Evolutionary conservation across 257 asterid genomes (phyloP).

Genomic region (Gardenia jasminoides): DNA sequence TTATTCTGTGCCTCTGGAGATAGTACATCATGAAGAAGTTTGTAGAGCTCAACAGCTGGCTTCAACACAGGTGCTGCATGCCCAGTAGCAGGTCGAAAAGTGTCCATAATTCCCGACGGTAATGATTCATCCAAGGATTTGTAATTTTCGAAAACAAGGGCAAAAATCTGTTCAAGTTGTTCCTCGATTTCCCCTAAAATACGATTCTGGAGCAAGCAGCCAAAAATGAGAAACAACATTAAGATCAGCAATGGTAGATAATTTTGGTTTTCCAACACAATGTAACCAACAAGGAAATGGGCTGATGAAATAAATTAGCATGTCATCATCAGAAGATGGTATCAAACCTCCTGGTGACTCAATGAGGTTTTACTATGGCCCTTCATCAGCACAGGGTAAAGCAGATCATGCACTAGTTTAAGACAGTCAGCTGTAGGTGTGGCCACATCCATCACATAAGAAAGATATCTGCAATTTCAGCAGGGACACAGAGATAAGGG

Average conservation of each 20-base stretch:
- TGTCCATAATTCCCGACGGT: slow-evolving; percentile 47
- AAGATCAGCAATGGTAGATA: slow-evolving; percentile 2
- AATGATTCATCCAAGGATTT: slow-evolving; percentile 51
- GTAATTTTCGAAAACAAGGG: slow-evolving; percentile 48
- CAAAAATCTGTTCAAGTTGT: slow-evolving; percentile 47
- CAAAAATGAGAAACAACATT: slow-evolving; percentile 6
- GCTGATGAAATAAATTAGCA: too few species aligned
- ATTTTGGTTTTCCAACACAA: not conserved
- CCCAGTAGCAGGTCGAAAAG: slow-evolving; percentile 46
- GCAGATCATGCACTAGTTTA: slow-evolving; percentile 35
- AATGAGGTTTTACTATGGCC: slow-evolving; percentile 39
- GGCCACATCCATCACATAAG: slow-evolving; percentile 62
- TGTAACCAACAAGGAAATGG: not conserved
- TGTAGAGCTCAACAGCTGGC: slow-evolving; percentile 47
- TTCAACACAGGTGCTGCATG: slow-evolving; percentile 43
- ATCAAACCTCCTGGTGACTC: slow-evolving; percentile 55
- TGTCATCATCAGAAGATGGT: not conserved
- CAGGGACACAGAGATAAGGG: not conserved
- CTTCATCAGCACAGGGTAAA: slow-evolving; percentile 46
- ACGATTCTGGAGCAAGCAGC: slow-evolving; percentile 41
- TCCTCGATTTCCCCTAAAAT: slow-evolving; percentile 52
- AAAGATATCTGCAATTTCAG: slow-evolving; percentile 42
- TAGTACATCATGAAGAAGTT: slow-evolving; percentile 46
- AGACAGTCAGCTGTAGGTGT: slow-evolving; percentile 58
- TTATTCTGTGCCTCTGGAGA: slow-evolving; percentile 55